Evolutionary conservation across 768 basidiomycete genomes (phyloP), one percentile per base, ranked within the genome.

Genomic region (Mycena filopes): DNA sequence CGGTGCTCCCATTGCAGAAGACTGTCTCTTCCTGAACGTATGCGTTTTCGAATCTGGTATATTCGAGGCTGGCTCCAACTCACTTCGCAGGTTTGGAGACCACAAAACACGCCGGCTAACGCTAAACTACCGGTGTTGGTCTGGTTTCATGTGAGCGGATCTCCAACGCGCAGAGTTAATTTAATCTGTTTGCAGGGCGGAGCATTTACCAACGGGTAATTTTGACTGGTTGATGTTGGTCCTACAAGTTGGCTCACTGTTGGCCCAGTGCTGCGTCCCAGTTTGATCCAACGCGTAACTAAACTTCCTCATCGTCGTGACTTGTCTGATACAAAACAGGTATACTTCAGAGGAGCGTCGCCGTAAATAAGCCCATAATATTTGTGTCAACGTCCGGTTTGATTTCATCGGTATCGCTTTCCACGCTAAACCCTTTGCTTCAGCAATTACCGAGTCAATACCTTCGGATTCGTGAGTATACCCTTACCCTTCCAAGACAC

Each of bases 361-460:
- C 76, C 0, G 80, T 78, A 12, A 77, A 77, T 6, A 86, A 84
- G 48, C 87, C 86, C 0, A 83, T 87, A n/a, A 76, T 88, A n/a
- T 85, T 87, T 67, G 84, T 87, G 38, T 84, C 84, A 3, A 78
- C 82, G 84, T 84, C 67, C 45, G 78, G n/a, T n/a, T n/a, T n/a
- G n/a, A n/a, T n/a, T n/a, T n/a, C n/a, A n/a, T n/a, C n/a, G n/a
- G n/a, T n/a, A n/a, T n/a, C n/a, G n/a, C n/a, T n/a, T n/a, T n/a
- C n/a, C n/a, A n/a, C n/a, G n/a, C n/a, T n/a, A n/a, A n/a, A 47
- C 25, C 21, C 36, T 25, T 21, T 25, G 10, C 6, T n/a, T 25
- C 63, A 87, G 85, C 11, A 87, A 88, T 70, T 87, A 87, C 60
- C 85, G 86, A 5, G 60, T 87, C 45, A 87, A 87, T 68, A 84